These are phyloP conservation scores for Pythium apleroticum DNA, from an alignment of 352 stramenopile species.

Conservation along the genomic window DNA sequence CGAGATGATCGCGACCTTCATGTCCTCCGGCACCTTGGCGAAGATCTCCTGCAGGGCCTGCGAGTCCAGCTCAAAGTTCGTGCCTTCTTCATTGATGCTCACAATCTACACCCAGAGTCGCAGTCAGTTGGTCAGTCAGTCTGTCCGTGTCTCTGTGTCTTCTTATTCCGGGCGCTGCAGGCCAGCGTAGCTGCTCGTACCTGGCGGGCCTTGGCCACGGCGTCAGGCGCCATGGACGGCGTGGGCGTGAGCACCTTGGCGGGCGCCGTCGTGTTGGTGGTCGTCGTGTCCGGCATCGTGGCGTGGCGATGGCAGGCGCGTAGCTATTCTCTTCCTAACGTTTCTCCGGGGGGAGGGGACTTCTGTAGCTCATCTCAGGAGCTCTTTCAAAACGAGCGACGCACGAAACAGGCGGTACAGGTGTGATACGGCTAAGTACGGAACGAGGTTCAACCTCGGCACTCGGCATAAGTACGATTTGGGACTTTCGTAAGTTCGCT, in stretches of 20 bases:
- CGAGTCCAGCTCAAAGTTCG: constrained; percentile 83
- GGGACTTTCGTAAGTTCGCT: background rate
- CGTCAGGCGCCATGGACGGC: constrained; percentile 28
- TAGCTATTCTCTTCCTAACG: background rate
- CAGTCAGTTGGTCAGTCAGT: background rate
- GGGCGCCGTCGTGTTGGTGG: constrained; percentile 6
- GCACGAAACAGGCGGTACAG: constrained; percentile 14
- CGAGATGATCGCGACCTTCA: constrained; percentile 97
- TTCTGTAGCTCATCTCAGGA: constrained; percentile 4
- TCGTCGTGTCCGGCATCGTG: constrained; percentile 4
- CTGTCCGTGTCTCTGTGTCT: background rate
- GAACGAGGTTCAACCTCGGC: constrained; percentile 4
- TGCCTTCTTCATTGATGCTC: constrained; percentile 87
- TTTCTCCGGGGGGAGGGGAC: background rate
- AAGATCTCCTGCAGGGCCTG: constrained; percentile 67
- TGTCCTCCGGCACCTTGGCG: constrained; percentile 75
- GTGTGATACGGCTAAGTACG: constrained; percentile 9
- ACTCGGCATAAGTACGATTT: constrained; percentile 9
- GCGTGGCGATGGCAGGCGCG: background rate
- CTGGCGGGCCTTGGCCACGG: constrained; percentile 47
- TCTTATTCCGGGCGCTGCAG: too few relatives aligned
- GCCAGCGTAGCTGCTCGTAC: constrained; percentile 22
- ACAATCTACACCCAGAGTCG: constrained; percentile 72
- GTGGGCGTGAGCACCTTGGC: constrained; percentile 25
- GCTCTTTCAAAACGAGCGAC: background rate